Conservation (phyloP, 1,284 basidiomycete genomes). For the Hypsizygus ulmarius region DNA sequence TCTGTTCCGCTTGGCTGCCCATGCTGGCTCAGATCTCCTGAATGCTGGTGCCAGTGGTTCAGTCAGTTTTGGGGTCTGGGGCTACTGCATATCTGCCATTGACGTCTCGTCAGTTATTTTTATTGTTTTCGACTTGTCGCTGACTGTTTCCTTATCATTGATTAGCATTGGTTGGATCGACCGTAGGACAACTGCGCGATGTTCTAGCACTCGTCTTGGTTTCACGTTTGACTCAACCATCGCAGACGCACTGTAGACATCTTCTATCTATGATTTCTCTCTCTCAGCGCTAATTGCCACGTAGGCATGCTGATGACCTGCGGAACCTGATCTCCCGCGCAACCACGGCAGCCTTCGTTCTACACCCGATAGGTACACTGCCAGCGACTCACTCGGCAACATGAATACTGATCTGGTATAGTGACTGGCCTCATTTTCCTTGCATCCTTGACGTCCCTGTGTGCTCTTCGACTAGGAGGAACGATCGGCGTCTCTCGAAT, state of each 20-base stretch:
- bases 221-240: conserved; percentile 42
- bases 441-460: conserved; percentile 46
- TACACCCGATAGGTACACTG: conserved; percentile 45
- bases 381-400: conserved; percentile 8
- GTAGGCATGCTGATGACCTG: conserved; percentile 32
- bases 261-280: no score
- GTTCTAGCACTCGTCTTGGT: conserved; percentile 37
- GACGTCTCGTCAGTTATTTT: conserved; percentile 41
- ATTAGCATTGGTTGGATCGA: conserved; percentile 43
- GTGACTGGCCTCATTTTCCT: conserved; percentile 53
- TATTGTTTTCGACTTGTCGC: conserved; percentile 7
- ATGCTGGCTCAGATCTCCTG: conserved; percentile 33
- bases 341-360: conserved; percentile 24
- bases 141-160: conserved; percentile 17
- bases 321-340: conserved; percentile 41
- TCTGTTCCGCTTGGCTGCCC: conserved; percentile 46
- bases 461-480: conserved; percentile 41
- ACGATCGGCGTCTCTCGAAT: conserved; percentile 34
- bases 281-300: conserved; percentile 19
- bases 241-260: conserved; percentile 39
- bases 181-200: conserved; percentile 35
- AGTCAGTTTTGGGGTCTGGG: conserved; percentile 57
- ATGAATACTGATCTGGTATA: conserved; percentile 22
- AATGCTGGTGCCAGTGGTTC: conserved; percentile 35
- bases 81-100: conserved; percentile 52